These are phyloP conservation scores for Pichia manshurica DNA, from an alignment of 805 yeast genomes.

Conservation along the genomic window DNA sequence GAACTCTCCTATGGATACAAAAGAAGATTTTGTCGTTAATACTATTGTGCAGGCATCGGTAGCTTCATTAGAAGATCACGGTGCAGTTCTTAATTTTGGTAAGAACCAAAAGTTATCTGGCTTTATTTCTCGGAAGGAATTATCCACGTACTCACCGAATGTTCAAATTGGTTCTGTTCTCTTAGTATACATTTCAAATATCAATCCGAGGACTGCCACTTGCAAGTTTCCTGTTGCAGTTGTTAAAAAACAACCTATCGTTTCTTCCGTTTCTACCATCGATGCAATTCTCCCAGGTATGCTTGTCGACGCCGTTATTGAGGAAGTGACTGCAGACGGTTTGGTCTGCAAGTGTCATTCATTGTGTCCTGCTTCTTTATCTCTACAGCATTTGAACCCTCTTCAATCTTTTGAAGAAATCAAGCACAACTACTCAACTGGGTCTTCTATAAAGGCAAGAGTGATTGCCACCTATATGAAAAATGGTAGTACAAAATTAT, in stretches of 20 bases:
- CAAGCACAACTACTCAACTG: constrained; percentile 60
- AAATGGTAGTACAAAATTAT: constrained; percentile 50
- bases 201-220: constrained; percentile 53
- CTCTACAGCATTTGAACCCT: constrained; percentile 55
- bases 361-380: constrained; percentile 63
- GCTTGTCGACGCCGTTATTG: constrained; percentile 64
- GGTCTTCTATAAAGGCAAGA: constrained; percentile 64
- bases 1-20: constrained; percentile 51
- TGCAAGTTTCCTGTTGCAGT: constrained; percentile 41
- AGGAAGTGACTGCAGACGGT: constrained; percentile 57
- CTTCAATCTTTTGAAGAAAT: constrained; percentile 36
- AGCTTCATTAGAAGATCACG: constrained; percentile 85
- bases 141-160: constrained; percentile 22
- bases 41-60: constrained; percentile 71
- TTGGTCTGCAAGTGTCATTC: constrained; percentile 70
- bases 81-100: constrained; percentile 73
- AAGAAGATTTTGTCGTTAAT: constrained; percentile 61
- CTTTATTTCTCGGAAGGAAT: constrained; percentile 68
- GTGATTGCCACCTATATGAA: constrained; percentile 50
- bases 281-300: constrained; percentile 86
- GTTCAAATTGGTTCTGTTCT: constrained; percentile 59
- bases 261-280: constrained; percentile 58
- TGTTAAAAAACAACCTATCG: constrained; percentile 42
- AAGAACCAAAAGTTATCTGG: constrained; percentile 47
- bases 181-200: constrained; percentile 50